phyloP scores from a whole-genome alignment of 331 rosid genomes.

The Malus hybrid region DNA sequence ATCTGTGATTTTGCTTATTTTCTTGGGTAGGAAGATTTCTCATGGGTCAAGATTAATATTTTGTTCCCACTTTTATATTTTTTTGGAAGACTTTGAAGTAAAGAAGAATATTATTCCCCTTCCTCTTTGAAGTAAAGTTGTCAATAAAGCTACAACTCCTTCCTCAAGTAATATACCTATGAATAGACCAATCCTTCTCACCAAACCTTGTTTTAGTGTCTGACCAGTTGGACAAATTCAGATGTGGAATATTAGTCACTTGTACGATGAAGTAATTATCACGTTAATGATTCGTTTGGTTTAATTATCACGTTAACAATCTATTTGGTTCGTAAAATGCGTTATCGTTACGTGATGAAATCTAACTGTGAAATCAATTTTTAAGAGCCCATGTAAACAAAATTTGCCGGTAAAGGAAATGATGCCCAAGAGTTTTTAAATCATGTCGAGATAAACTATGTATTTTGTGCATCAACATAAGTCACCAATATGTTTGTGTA shows the following conservation, averaged over 20 bases:
- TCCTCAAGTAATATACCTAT: background rate
- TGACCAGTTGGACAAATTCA: background rate
- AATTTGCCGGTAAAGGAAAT: too few species aligned
- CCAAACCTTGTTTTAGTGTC: background rate
- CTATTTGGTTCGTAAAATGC: too few species aligned
- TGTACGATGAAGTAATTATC: too few species aligned
- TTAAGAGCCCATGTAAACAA: too few species aligned
- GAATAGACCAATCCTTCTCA: background rate
- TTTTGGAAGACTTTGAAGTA: background rate
- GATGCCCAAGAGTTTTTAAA: too few species aligned
- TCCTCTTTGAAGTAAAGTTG: background rate
- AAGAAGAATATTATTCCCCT: background rate
- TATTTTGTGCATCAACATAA: too few species aligned
- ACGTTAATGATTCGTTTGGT: too few species aligned
- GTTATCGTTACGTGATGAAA: too few species aligned
- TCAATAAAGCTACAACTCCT: background rate
- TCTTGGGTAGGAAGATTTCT: constrained; percentile 8
- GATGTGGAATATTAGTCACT: background rate
- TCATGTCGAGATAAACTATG: too few species aligned
- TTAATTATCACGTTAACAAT: too few species aligned
- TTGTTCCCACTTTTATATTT: background rate
- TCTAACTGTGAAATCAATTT: too few species aligned
- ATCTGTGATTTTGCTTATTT: background rate
- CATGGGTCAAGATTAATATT: constrained; percentile 11
- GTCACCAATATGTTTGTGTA: too few species aligned